Conservation (phyloP, 805 yeast species). For the Ogataea siamensis region DNA sequence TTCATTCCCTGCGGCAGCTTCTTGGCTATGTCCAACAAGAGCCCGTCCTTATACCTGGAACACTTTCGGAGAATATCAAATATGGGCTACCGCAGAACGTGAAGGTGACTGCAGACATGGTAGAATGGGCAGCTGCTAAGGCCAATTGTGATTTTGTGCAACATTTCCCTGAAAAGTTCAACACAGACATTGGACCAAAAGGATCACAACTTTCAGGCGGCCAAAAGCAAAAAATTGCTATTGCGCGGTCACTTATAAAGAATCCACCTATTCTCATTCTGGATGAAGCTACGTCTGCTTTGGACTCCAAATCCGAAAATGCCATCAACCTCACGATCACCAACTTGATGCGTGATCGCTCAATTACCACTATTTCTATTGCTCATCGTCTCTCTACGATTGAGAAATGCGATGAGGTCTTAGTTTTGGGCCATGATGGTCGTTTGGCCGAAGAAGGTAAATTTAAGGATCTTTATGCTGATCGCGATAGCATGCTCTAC, state of each 20-base stretch:
- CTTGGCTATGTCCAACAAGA: constrained; percentile 92
- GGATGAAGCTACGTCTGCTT: constrained; percentile 89
- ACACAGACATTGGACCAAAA: constrained; percentile 83
- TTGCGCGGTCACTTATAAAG: constrained; percentile 70
- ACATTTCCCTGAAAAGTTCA: constrained; percentile 76
- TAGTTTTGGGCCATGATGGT: constrained; percentile 78
- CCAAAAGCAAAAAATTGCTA: constrained; percentile 73
- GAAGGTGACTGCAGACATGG: constrained; percentile 58
- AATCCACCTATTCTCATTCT: constrained; percentile 60
- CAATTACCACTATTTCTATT: constrained; percentile 78
- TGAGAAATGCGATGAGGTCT: constrained; percentile 73
- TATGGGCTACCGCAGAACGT: constrained; percentile 56
- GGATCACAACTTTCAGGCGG: constrained; percentile 68
- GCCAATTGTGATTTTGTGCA: constrained; percentile 78
- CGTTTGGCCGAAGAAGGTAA: constrained; percentile 74
- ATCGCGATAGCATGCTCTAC: constrained; percentile 36
- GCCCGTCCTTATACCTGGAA: constrained; percentile 83
- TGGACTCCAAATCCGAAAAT: constrained; percentile 85
- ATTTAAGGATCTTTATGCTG: constrained; percentile 53
- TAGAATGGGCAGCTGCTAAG: constrained; percentile 59
- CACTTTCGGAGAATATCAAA: constrained; percentile 80
- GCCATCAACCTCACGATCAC: constrained; percentile 74
- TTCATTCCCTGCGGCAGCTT: constrained; percentile 70
- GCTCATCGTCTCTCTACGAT: constrained; percentile 92
- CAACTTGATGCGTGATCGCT: constrained; percentile 51